Base-by-base conservation (phyloP, 768 basidiomycete species). In the Kwoniella botswanensis region DNA sequence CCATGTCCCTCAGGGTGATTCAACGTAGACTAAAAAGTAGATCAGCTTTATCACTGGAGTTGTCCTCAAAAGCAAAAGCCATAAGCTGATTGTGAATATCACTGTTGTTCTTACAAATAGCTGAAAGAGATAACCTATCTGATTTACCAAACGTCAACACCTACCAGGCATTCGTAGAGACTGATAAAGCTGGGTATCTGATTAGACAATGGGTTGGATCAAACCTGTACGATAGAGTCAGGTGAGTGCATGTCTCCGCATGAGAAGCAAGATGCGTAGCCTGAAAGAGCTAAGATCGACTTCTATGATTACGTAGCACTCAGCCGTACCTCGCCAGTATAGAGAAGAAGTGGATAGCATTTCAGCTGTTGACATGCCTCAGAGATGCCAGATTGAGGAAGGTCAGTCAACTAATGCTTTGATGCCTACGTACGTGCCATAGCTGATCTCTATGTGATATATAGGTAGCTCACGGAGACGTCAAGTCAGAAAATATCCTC, bases 311-410 rank as follows among this genome's bases (percentile, higher is more conserved):
- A 15, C 55, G 1, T 76, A 99, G 97, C 80, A 98, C 95, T 2
- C 92, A 96, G 44, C 97, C 97, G 3, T 99, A 98, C 85, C 86
- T 99, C 52, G 91, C 89, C 71, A 83, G 87, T 71, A 88, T 98
- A 24, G 97, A 99, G 86, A 98, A 98, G 88, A 93, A 93, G 81
- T 99, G 96, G 97, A 93, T 98, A 69, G 90, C 92, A 0, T 99
- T 94, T 79, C 97, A 98, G 82, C 86, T 98, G 1, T 86, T 98
- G 71, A 90, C 89, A 29, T 93, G 91, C 2, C 87, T 99, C 53
- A 88, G 91, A 24, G 92, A 93, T 75, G 90, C 93, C 0, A 88
- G 93, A 26, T 89, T 89, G 65, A 89, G 91, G 61, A 92, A 86
- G 63, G 87, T 86, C 42, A 43, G 85, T 71, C 7, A n/a, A 5